A percentile compares a stretch with the other conserved stretches of the same genome.
These are phyloP conservation scores for Blakeslea trispora DNA, from an alignment of 371 early-diverging fungal genomes.

Conservation along the genomic window DNA sequence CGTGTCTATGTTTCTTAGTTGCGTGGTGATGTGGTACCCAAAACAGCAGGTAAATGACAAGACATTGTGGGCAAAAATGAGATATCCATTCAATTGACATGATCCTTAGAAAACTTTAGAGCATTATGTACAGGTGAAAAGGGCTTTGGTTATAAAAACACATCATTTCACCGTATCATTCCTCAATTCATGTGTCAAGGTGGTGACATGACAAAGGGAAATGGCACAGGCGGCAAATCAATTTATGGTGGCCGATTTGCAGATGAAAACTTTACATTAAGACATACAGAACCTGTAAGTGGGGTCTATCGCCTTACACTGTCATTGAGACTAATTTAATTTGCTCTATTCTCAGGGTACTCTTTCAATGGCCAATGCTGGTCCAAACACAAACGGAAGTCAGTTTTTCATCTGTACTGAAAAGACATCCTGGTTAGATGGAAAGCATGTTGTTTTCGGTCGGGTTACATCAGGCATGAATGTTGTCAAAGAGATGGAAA, in stretches of 20 bases:
- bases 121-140: conserved; percentile 40
- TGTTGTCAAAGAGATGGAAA: conserved; percentile 77
- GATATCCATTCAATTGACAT: background rate
- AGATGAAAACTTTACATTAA: conserved; percentile 96
- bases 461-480: conserved; percentile 75
- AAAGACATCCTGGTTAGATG: conserved; percentile 89
- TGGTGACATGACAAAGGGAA: conserved; percentile 90
- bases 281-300: conserved; percentile 85
- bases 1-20: too few species aligned
- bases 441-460: conserved; percentile 99
- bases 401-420: conserved; percentile 96
- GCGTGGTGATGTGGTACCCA: conserved; percentile 74
- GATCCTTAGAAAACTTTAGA: conserved; percentile 32
- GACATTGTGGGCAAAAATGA: conserved; percentile 32
- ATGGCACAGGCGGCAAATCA: conserved; percentile 95
- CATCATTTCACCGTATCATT: conserved; percentile 88
- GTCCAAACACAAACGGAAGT: conserved; percentile 91
- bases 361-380: conserved; percentile 95
- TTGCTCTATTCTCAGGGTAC: conserved; percentile 44
- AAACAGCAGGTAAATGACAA: conserved; percentile 78
- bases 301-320: too few species aligned
- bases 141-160: conserved; percentile 83
- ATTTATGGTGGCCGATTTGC: conserved; percentile 93
- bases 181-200: conserved; percentile 98
- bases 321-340: too few species aligned